These are phyloP conservation scores for Castanopsis chinensis DNA, from an alignment of 306 rosid species.

Conservation along the genomic window DNA sequence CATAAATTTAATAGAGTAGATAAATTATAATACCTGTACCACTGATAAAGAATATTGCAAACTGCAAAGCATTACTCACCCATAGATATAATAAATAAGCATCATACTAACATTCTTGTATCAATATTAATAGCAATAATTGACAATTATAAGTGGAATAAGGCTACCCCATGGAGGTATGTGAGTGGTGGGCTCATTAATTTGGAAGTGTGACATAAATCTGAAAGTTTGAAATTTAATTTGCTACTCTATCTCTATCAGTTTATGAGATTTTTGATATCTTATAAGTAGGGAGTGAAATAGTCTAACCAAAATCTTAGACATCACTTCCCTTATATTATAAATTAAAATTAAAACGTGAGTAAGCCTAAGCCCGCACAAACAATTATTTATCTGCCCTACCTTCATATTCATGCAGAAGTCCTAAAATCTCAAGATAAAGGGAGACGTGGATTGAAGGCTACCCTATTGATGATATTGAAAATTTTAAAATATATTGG, in stretches of 20 bases:
- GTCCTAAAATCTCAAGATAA: background rate
- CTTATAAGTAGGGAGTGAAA: no score
- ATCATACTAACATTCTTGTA: background rate
- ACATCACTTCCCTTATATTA: no score
- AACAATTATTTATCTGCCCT: background rate
- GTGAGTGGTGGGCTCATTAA: no score
- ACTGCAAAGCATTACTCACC: slow-evolving; percentile 3
- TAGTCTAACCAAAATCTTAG: no score
- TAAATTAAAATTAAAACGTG: no score
- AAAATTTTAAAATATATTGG: no score
- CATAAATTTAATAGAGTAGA: background rate
- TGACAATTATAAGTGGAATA: background rate
- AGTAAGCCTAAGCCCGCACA: background rate
- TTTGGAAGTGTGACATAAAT: no score
- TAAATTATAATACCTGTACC: no score
- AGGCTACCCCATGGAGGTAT: background rate
- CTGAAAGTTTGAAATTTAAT: no score
- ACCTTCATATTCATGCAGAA: background rate
- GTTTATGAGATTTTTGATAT: no score
- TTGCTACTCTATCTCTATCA: no score
- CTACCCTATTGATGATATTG: background rate
- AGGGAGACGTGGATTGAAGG: background rate
- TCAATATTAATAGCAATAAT: background rate
- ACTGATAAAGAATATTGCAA: background rate
- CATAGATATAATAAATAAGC: background rate